Evolutionary conservation across 306 rosid genomes (phyloP).

Genomic region (Cicer bijugum): DNA sequence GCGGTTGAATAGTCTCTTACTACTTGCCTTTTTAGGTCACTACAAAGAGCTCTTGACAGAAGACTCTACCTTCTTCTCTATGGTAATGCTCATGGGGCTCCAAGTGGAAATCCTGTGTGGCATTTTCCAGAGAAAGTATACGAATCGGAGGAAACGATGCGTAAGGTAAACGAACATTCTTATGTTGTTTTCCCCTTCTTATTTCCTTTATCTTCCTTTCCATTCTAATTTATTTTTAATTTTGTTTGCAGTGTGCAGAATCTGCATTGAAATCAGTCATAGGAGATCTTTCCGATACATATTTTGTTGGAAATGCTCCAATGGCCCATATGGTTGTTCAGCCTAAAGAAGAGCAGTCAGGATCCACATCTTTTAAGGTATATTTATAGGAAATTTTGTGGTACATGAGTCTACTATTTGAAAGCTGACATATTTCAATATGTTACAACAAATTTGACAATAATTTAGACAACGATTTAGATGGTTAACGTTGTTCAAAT

Average conservation of each 20-base stretch:
- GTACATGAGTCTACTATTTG: neutral
- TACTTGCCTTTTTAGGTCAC: conserved; percentile 61
- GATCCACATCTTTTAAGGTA: conserved; percentile 70
- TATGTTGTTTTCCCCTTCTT: conserved; percentile 29
- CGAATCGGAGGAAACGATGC: conserved; percentile 78
- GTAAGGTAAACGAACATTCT: conserved; percentile 58
- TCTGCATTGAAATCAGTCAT: conserved; percentile 72
- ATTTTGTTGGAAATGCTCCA: conserved; percentile 98
- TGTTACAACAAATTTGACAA: neutral
- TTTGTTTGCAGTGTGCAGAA: conserved; percentile 79
- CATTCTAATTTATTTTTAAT: neutral
- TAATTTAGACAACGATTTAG: too few relatives aligned
- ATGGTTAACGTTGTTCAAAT: too few relatives aligned
- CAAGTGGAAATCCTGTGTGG: conserved; percentile 71
- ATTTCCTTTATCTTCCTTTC: conserved; percentile 15
- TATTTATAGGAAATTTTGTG: conserved; percentile 8
- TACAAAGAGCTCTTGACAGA: conserved; percentile 90
- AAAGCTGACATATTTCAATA: neutral
- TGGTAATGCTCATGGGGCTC: conserved; percentile 61
- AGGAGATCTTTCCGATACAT: conserved; percentile 82
- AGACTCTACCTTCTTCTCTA: conserved; percentile 81
- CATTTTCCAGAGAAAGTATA: conserved; percentile 86
- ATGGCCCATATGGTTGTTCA: conserved; percentile 75
- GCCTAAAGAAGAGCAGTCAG: conserved; percentile 53
- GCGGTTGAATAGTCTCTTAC: conserved; percentile 19